These are phyloP conservation scores for Penicillium sp. DNA, from an alignment of 2,329 filamentous ascomycete species.

Conservation along the genomic window DNA sequence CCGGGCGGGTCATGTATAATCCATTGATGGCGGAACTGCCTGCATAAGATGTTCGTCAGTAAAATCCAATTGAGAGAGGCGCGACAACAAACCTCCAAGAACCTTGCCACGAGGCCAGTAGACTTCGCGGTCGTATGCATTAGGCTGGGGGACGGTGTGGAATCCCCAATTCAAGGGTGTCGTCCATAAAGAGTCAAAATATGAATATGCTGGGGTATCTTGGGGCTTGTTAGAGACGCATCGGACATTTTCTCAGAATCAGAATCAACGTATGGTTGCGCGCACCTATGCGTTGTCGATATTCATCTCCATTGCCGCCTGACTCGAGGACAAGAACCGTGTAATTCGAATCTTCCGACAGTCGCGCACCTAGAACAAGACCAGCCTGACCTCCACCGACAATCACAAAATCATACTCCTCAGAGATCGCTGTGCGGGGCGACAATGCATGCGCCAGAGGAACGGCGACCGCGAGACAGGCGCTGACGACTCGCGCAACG, in stretches of 20 bases:
- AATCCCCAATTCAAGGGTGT: constrained; percentile 39
- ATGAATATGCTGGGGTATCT: constrained; percentile 38
- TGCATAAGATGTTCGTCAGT: constrained; percentile 13
- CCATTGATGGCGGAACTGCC: constrained; percentile 41
- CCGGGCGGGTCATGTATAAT: constrained; percentile 37
- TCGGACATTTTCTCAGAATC: not conserved
- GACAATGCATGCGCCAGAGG: constrained; percentile 24
- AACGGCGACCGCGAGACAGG: constrained; percentile 17
- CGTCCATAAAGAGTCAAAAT: constrained; percentile 38
- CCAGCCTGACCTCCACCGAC: constrained; percentile 59
- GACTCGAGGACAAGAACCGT: constrained; percentile 38
- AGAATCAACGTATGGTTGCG: not conserved
- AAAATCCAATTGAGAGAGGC: not conserved
- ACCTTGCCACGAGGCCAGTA: constrained; percentile 39
- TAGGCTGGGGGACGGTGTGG: constrained; percentile 31
- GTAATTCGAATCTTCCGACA: constrained; percentile 48
- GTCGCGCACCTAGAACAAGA: constrained; percentile 44
- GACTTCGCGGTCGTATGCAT: constrained; percentile 32
- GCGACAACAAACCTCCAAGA: constrained; percentile 31
- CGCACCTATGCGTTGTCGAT: constrained; percentile 36
- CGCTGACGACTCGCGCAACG: constrained; percentile 2
- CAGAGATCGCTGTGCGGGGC: constrained; percentile 29
- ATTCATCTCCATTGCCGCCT: constrained; percentile 35
- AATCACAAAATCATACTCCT: constrained; percentile 43
- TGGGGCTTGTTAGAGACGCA: constrained; percentile 3